Evolutionary conservation across 768 basidiomycete genomes (phyloP).

Genomic region (Mycena galopus): DNA sequence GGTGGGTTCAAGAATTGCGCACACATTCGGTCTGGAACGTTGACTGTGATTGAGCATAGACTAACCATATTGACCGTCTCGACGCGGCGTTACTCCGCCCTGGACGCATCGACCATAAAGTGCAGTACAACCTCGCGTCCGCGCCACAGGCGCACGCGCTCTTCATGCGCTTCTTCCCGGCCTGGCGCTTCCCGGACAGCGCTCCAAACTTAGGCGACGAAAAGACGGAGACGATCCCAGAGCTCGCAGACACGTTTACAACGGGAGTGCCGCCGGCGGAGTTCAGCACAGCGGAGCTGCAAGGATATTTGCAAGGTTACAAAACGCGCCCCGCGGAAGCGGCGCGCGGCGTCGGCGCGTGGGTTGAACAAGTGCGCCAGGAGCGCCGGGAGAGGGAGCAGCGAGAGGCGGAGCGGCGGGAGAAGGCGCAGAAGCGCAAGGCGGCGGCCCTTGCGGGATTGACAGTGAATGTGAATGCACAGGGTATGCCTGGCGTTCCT

Average conservation of each 20-base stretch:
- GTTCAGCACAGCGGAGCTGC: conserved; percentile 59
- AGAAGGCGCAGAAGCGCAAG: conserved; percentile 41
- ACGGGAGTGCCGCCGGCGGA: conserved; percentile 47
- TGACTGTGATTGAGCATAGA: conserved; percentile 30
- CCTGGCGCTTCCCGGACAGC: conserved; percentile 25
- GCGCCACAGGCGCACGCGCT: conserved; percentile 46
- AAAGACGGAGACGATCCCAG: not conserved
- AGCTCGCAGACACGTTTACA: conserved; percentile 48
- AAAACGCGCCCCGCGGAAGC: conserved; percentile 41
- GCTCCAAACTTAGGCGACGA: not conserved
- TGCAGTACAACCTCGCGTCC: conserved; percentile 47
- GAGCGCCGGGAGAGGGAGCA: conserved; percentile 40
- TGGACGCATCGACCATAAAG: conserved; percentile 51
- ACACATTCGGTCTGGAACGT: conserved; percentile 18
- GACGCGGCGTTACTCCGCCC: conserved; percentile 53
- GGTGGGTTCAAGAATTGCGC: conserved; percentile 30
- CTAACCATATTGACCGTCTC: conserved; percentile 50
- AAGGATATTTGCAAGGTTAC: conserved; percentile 55
- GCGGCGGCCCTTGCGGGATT: not conserved
- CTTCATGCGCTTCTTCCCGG: conserved; percentile 50
- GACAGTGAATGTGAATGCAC: not conserved
- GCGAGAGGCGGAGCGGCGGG: conserved; percentile 40
- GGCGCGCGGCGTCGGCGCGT: conserved; percentile 38
- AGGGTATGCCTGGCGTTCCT: not conserved
- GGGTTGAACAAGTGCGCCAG: conserved; percentile 47